Percentiles rank a stretch among this genome's conserved stretches.
Evolutionary conservation across 371 early-diverging fungal species (phyloP).

Genomic region (Apophysomyces variabilis): DNA sequence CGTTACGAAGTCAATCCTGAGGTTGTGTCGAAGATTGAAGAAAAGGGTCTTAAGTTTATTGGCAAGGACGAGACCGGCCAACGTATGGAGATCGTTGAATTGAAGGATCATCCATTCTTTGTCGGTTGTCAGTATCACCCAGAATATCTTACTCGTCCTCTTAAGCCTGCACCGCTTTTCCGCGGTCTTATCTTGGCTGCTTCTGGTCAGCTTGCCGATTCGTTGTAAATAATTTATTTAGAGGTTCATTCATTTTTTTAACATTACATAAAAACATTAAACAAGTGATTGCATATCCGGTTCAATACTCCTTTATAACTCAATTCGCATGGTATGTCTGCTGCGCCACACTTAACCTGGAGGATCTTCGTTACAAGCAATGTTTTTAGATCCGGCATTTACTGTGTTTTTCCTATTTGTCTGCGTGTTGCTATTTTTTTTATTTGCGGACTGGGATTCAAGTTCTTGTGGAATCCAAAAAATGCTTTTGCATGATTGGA

Average conservation of each 20-base stretch:
- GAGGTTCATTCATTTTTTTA: slow-evolving; percentile 9
- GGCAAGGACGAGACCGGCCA: slow-evolving; percentile 94
- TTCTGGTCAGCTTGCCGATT: slow-evolving; percentile 47
- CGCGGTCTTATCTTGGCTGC: slow-evolving; percentile 92
- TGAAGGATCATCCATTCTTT: slow-evolving; percentile 94
- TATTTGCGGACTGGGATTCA: no score
- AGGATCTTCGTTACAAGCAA: no score
- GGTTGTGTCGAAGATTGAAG: slow-evolving; percentile 78
- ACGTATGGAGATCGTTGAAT: slow-evolving; percentile 97
- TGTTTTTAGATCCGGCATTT: no score
- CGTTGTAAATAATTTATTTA: slow-evolving; percentile 23
- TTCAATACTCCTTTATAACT: background rate
- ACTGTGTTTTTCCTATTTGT: no score
- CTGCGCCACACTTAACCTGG: no score
- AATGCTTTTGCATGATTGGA: no score
- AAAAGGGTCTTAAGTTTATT: slow-evolving; percentile 87
- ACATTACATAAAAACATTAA: no score
- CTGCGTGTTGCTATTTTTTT: no score
- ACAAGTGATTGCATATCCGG: background rate
- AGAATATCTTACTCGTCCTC: slow-evolving; percentile 96
- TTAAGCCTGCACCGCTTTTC: slow-evolving; percentile 94
- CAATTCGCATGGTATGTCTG: no score
- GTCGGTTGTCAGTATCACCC: slow-evolving; percentile 99
- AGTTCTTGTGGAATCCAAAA: no score
- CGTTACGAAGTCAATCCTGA: slow-evolving; percentile 98